phyloP scores from a whole-genome alignment of 805 yeast species.

The Blastobotrys parvus region DNA sequence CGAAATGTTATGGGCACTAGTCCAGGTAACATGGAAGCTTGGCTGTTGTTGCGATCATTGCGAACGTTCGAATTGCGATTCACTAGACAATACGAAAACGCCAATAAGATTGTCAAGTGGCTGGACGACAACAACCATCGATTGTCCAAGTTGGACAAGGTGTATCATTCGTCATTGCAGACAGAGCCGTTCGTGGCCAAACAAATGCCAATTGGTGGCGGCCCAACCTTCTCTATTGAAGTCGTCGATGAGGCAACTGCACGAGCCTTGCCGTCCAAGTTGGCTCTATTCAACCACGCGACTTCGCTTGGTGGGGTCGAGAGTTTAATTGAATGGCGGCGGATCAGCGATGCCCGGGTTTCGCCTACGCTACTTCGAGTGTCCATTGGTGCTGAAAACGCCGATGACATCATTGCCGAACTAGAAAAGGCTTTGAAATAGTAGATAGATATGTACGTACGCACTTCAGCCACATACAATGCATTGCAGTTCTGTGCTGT shows the following conservation, averaged over 20 bases:
- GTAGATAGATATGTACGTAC: not conserved
- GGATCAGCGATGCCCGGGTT: conserved; percentile 55
- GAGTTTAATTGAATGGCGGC: conserved; percentile 86
- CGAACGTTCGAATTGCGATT: conserved; percentile 75
- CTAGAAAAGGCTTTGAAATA: conserved; percentile 45
- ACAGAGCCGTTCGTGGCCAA: conserved; percentile 53
- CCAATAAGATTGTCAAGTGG: conserved; percentile 50
- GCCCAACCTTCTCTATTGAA: conserved; percentile 70
- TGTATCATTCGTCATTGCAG: conserved; percentile 74
- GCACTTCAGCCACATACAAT: conserved; percentile 30
- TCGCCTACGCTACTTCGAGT: conserved; percentile 56
- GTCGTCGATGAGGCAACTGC: conserved; percentile 48
- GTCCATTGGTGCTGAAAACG: conserved; percentile 73
- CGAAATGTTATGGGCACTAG: conserved; percentile 71
- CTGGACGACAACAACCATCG: conserved; percentile 42
- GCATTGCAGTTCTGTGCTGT: conserved; percentile 26
- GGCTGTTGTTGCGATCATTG: conserved; percentile 65
- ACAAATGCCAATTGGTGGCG: conserved; percentile 52
- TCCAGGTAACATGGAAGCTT: conserved; percentile 69
- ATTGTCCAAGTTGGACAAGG: conserved; percentile 41
- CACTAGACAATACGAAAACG: conserved; percentile 53
- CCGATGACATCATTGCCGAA: conserved; percentile 69
- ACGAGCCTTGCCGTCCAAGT: conserved; percentile 49
- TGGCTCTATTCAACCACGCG: conserved; percentile 77
- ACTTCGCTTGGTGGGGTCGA: conserved; percentile 92